These are phyloP conservation scores for Teratosphaeria viscida DNA, from an alignment of 2,329 filamentous ascomycete genomes.

Conservation along the genomic window DNA sequence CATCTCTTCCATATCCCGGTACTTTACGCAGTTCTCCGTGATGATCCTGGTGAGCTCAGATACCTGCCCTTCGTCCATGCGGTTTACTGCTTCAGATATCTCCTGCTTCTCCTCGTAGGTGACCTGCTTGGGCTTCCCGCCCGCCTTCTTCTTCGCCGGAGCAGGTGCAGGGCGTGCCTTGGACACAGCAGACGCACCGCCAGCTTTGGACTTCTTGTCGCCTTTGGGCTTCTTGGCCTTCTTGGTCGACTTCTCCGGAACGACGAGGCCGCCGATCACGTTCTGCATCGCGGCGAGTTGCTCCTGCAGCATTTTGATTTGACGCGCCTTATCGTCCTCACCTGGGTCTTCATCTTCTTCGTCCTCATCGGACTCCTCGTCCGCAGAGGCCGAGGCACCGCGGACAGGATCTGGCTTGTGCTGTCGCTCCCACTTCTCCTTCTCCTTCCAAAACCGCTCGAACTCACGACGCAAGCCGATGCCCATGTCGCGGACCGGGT, in stretches of 20 bases:
- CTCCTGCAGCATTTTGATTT: conserved; percentile 62
- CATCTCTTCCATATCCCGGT: conserved; percentile 50
- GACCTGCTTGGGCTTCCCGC: conserved; percentile 48
- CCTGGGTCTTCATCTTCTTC: conserved; percentile 44
- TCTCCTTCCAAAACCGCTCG: conserved; percentile 63
- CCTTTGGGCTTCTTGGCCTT: conserved; percentile 27
- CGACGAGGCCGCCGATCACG: conserved; percentile 32
- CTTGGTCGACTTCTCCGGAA: conserved; percentile 20
- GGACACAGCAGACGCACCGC: conserved; percentile 3
- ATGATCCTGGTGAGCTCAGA: conserved; percentile 80
- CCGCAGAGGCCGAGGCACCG: conserved; percentile 53
- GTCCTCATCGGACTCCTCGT: conserved; percentile 59
- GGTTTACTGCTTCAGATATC: conserved; percentile 50
- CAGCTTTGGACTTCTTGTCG: conserved; percentile 5
- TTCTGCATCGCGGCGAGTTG: conserved; percentile 46
- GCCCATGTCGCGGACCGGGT: conserved; percentile 62
- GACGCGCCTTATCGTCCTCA: conserved; percentile 30
- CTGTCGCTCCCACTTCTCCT: conserved; percentile 68
- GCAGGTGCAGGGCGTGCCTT: conserved; percentile 7
- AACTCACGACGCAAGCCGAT: conserved; percentile 66
- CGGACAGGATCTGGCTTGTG: conserved; percentile 58
- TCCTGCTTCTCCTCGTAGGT: conserved; percentile 78
- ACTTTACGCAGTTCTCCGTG: conserved; percentile 66
- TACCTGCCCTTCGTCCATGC: conserved; percentile 68
- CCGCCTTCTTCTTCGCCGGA: conserved; percentile 37